These are phyloP conservation scores for Paecilomyces dactylethromorphus DNA, from an alignment of 2,329 filamentous ascomycete genomes.

Conservation along the genomic window DNA sequence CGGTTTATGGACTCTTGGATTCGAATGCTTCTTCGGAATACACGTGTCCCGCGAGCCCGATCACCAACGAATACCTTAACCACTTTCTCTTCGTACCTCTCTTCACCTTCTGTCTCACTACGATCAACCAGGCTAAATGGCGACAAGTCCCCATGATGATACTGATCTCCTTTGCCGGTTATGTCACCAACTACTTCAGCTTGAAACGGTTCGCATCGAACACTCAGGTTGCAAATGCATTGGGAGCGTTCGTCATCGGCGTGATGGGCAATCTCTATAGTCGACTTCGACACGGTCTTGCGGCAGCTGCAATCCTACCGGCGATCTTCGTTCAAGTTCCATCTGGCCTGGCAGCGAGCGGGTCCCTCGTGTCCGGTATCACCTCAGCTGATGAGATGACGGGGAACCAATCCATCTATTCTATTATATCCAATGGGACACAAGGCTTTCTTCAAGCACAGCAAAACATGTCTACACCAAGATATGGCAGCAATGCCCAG, in stretches of 20 bases:
- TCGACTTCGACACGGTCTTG: constrained; percentile 66
- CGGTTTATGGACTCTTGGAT: constrained; percentile 58
- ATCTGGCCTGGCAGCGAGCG: constrained; percentile 54
- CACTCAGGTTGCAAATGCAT: constrained; percentile 68
- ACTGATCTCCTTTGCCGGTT: constrained; percentile 66
- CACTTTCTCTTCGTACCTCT: constrained; percentile 68
- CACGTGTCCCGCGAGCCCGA: constrained; percentile 45
- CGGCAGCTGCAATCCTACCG: constrained; percentile 79
- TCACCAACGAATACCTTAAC: constrained; percentile 41
- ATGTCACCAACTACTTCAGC: constrained; percentile 71
- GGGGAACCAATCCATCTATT: constrained; percentile 20
- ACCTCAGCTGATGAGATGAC: constrained; percentile 52
- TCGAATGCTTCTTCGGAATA: constrained; percentile 45
- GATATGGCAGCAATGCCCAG: constrained; percentile 7
- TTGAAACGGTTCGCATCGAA: constrained; percentile 62
- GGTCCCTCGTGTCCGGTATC: constrained; percentile 53
- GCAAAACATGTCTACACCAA: constrained; percentile 17
- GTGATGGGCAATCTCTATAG: constrained; percentile 76
- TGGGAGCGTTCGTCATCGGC: constrained; percentile 74
- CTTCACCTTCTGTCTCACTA: constrained; percentile 68
- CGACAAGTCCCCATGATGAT: constrained; percentile 75
- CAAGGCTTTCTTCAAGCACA: constrained; percentile 23
- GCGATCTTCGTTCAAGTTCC: constrained; percentile 73
- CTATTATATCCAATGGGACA: constrained; percentile 40
- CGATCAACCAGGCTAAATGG: constrained; percentile 80